These are phyloP conservation scores for Fraxinus baroniana DNA, from an alignment of 305 asterid genomes.

Conservation along the genomic window DNA sequence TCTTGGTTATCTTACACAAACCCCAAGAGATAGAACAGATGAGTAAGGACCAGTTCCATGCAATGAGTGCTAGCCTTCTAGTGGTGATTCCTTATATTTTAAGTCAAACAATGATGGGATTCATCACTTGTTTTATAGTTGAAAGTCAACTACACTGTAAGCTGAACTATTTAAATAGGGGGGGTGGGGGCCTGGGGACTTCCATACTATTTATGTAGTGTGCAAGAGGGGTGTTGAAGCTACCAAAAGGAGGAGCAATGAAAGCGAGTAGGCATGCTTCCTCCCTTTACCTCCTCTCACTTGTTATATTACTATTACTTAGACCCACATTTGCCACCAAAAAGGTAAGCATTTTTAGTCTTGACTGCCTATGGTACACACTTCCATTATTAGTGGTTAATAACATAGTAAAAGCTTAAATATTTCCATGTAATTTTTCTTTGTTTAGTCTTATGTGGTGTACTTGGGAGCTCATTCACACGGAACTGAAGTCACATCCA, in stretches of 20 bases:
- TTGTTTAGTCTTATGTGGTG: conserved; percentile 75
- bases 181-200: neutral
- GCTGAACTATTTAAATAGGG: conserved; percentile 34
- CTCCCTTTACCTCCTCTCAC: conserved; percentile 41
- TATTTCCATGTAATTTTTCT: neutral
- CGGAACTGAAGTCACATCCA: conserved; percentile 45
- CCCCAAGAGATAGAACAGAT: neutral
- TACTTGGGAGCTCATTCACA: conserved; percentile 92
- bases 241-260: conserved; percentile 44
- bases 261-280: conserved; percentile 32
- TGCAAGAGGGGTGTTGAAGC: conserved; percentile 16
- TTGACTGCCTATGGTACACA: neutral
- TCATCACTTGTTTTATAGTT: conserved; percentile 27
- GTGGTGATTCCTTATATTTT: conserved; percentile 3
- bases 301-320: conserved; percentile 42
- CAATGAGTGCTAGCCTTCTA: neutral
- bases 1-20: neutral
- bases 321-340: conserved; percentile 71
- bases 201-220: conserved; percentile 16
- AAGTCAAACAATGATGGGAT: conserved; percentile 36
- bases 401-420: neutral
- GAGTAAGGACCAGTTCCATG: neutral
- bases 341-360: conserved; percentile 46
- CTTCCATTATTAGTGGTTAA: conserved; percentile 9
- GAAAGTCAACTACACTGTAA: conserved; percentile 35